A percentile compares a stretch with the other conserved stretches of the same genome.
Evolutionary conservation across 768 basidiomycete species (phyloP).

Genomic region (Calocybe cyanea): DNA sequence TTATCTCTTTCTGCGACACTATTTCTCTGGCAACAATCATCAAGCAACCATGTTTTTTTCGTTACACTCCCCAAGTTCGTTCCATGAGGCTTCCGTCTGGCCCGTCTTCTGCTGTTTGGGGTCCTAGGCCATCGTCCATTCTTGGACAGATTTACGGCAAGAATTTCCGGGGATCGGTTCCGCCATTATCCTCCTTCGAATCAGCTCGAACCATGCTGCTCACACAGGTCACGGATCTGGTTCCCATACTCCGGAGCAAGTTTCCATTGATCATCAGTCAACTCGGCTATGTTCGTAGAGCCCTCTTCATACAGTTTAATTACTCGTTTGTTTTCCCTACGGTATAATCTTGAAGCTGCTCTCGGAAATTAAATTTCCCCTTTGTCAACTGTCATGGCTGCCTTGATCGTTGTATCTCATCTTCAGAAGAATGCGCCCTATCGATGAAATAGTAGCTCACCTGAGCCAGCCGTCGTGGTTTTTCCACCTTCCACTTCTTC

Average conservation of each 20-base stretch:
- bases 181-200: neutral
- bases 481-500: too few relatives aligned
- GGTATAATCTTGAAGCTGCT: constrained; percentile 14
- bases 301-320: neutral
- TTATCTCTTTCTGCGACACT: too few relatives aligned
- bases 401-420: constrained; percentile 10
- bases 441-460: constrained; percentile 10
- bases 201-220: neutral
- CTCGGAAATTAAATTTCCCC: constrained; percentile 30
- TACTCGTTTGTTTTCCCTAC: neutral
- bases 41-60: neutral
- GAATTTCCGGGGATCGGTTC: constrained; percentile 2
- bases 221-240: neutral
- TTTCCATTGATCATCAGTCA: too few relatives aligned
- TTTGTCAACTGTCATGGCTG: neutral
- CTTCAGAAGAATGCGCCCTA: constrained; percentile 11
- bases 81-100: constrained; percentile 24
- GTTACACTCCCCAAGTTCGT: too few relatives aligned
- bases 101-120: constrained; percentile 19
- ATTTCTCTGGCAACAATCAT: too few relatives aligned
- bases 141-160: constrained; percentile 10
- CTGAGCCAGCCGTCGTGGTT: too few relatives aligned
- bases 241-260: neutral
- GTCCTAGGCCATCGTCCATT: constrained; percentile 13
- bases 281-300: too few relatives aligned